phyloP scores from a whole-genome alignment of 202 grass and related monocot genomes.

The Musa balbisiana region DNA sequence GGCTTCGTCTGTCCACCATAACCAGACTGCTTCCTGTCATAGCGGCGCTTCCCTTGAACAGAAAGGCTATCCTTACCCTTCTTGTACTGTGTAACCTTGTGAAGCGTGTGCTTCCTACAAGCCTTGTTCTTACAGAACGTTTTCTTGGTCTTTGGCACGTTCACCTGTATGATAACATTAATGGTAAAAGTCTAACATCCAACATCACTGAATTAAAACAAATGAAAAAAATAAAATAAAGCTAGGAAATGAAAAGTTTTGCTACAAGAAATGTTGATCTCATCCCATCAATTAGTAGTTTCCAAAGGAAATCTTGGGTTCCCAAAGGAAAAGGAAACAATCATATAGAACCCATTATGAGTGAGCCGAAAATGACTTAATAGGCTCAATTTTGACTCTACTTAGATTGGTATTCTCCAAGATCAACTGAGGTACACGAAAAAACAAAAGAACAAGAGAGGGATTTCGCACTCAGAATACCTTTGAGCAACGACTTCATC shows the following conservation, averaged over 20 bases:
- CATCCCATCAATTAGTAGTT: no score
- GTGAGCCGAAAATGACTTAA: no score
- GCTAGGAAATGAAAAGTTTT: background rate
- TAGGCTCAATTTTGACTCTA: no score
- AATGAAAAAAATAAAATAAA: background rate
- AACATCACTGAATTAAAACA: background rate
- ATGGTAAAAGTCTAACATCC: background rate
- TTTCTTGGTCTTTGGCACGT: conserved; percentile 27
- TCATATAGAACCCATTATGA: no score
- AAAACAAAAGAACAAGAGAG: no score
- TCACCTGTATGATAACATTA: conserved; percentile 7
- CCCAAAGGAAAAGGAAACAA: no score
- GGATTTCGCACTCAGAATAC: no score
- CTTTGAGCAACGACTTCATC: no score
- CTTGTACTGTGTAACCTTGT: conserved; percentile 29
- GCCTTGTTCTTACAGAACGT: conserved; percentile 27
- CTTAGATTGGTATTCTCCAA: no score
- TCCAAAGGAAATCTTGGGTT: no score
- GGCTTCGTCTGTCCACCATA: conserved; percentile 28
- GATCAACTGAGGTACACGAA: no score
- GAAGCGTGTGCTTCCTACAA: conserved; percentile 24
- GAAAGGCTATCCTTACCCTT: conserved; percentile 28
- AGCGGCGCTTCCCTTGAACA: conserved; percentile 25
- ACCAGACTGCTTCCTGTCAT: conserved; percentile 25
- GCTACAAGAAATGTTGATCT: no score